These are phyloP conservation scores for Stylosanthes scabra DNA, from an alignment of 331 rosid genomes.

Conservation along the genomic window DNA sequence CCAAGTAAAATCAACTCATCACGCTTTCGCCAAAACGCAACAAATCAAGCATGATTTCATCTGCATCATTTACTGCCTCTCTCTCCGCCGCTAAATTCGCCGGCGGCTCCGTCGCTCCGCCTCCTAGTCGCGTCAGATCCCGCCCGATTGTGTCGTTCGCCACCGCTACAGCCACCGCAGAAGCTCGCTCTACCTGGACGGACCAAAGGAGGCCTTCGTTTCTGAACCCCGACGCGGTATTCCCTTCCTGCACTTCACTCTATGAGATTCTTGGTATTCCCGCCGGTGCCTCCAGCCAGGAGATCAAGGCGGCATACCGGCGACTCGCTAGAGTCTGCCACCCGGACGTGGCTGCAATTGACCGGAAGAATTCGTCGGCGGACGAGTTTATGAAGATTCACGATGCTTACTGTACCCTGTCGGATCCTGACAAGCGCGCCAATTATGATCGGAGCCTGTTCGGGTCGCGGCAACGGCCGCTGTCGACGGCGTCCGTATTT, in stretches of 20 bases:
- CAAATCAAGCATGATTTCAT: slow-evolving; percentile 53
- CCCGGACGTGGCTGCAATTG: slow-evolving; percentile 80
- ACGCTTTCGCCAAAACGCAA: too few species aligned
- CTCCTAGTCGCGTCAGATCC: slow-evolving; percentile 43
- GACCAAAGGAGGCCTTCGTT: slow-evolving; percentile 53
- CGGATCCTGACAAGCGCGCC: slow-evolving; percentile 92
- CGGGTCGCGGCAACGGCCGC: slow-evolving; percentile 56
- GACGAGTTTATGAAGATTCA: slow-evolving; percentile 80
- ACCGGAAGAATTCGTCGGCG: slow-evolving; percentile 67
- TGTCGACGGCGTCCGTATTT: slow-evolving; percentile 45
- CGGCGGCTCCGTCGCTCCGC: slow-evolving; percentile 35
- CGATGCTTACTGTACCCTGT: slow-evolving; percentile 82
- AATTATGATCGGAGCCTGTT: slow-evolving; percentile 65
- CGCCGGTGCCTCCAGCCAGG: slow-evolving; percentile 71
- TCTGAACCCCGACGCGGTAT: slow-evolving; percentile 33
- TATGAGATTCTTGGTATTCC: slow-evolving; percentile 83
- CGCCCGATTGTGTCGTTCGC: slow-evolving; percentile 50
- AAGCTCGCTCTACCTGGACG: slow-evolving; percentile 54
- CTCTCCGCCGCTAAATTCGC: slow-evolving; percentile 37
- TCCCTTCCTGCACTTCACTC: slow-evolving; percentile 55
- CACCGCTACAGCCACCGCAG: slow-evolving; percentile 45
- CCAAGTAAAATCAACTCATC: slow-evolving; percentile 5
- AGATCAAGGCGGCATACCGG: slow-evolving; percentile 87
- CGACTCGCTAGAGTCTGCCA: slow-evolving; percentile 77
- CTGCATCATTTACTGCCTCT: slow-evolving; percentile 33